A percentile compares a stretch with the other conserved stretches of the same genome.
These are phyloP conservation scores for Ceratobasidium sp. DNA, from an alignment of 1,284 basidiomycete genomes.

Conservation along the genomic window DNA sequence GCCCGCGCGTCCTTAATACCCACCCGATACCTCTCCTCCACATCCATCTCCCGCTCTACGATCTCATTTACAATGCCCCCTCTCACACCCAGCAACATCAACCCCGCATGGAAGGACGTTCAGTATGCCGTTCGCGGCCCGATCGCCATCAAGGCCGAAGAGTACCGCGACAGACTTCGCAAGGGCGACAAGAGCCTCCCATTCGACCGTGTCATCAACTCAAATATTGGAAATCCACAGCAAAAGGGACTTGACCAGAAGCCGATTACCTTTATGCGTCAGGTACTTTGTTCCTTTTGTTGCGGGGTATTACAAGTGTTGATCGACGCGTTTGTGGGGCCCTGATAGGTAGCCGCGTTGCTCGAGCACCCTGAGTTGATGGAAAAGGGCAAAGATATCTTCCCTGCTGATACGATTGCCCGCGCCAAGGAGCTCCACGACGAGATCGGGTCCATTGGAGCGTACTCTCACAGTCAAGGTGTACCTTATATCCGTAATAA, in stretches of 20 bases:
- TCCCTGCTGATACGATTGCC: slow-evolving; percentile 84
- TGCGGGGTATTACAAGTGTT: background rate
- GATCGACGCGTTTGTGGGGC: slow-evolving; percentile 11
- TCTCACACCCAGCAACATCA: slow-evolving; percentile 69
- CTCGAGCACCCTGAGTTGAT: slow-evolving; percentile 91
- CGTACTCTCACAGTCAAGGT: slow-evolving; percentile 96
- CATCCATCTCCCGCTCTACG: slow-evolving; percentile 5
- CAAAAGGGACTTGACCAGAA: slow-evolving; percentile 92
- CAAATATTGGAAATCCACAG: slow-evolving; percentile 98
- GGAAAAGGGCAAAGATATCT: slow-evolving; percentile 66
- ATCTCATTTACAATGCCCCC: slow-evolving; percentile 56
- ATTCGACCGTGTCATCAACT: slow-evolving; percentile 88
- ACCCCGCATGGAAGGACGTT: slow-evolving; percentile 84
- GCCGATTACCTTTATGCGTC: slow-evolving; percentile 90
- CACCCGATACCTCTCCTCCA: background rate
- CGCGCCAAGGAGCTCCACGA: slow-evolving; percentile 78
- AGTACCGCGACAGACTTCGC: slow-evolving; percentile 73
- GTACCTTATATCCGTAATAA: slow-evolving; percentile 85
- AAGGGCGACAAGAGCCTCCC: slow-evolving; percentile 61
- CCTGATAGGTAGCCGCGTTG: slow-evolving; percentile 76
- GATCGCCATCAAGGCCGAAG: slow-evolving; percentile 91
- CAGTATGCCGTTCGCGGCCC: slow-evolving; percentile 98
- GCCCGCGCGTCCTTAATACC: slow-evolving; percentile 2
- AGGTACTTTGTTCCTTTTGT: slow-evolving; percentile 60
- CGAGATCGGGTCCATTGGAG: slow-evolving; percentile 94